phyloP scores from a whole-genome alignment of 2,329 filamentous ascomycete species.

The Penicillium sp. region DNA sequence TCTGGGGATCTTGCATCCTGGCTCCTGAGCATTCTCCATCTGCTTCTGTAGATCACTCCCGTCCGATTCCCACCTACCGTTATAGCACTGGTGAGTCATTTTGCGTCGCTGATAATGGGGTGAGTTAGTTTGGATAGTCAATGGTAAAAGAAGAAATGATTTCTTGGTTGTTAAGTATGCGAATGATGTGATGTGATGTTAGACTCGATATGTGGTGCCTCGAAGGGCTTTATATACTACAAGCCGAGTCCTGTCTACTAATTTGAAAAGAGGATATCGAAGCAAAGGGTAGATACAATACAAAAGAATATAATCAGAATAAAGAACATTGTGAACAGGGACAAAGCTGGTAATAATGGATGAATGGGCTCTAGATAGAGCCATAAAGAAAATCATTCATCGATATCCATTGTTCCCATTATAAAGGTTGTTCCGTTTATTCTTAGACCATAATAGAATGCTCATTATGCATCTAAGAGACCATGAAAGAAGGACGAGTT shows the following conservation, averaged over 20 bases:
- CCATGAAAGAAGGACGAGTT: no score
- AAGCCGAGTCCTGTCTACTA: neutral
- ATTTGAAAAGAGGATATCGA: neutral
- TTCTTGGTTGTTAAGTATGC: neutral
- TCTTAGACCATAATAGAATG: no score
- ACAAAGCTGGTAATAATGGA: neutral
- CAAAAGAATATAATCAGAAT: neutral
- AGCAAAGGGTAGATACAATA: neutral
- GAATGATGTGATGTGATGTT: neutral
- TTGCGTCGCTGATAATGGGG: neutral
- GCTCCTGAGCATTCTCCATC: neutral
- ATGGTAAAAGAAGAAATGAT: neutral
- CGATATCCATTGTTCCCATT: neutral
- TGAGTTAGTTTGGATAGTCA: neutral
- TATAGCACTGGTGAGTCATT: neutral
- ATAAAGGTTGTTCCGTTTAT: neutral
- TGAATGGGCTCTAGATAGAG: neutral
- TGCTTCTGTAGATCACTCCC: neutral
- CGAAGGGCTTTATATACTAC: neutral
- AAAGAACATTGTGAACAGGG: neutral
- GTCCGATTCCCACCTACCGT: neutral
- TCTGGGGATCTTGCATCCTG: neutral
- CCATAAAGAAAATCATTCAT: neutral
- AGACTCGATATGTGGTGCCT: neutral
- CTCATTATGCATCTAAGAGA: no score